phyloP scores from a whole-genome alignment of 768 basidiomycete species.

The Exidia glandulosa region DNA sequence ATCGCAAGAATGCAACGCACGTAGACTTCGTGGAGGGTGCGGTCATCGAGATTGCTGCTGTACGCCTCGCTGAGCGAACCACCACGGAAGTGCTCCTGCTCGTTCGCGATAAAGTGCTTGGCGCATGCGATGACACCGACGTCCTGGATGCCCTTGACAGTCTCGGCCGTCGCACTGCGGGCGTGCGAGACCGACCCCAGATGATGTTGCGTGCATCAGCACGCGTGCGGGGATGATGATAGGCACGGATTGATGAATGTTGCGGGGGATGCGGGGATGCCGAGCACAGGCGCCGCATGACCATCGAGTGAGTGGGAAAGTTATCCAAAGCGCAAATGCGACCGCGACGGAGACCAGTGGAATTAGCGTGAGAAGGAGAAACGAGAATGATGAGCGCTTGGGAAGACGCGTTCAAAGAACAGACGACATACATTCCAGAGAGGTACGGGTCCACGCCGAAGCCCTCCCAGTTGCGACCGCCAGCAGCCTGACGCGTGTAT shows the following conservation, averaged over 20 bases:
- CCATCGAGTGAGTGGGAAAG: no score
- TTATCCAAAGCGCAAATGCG: not conserved
- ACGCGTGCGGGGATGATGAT: not conserved
- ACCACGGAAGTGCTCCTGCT: constrained; percentile 27
- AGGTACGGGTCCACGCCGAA: constrained; percentile 87
- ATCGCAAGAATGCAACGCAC: no score
- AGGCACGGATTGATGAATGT: not conserved
- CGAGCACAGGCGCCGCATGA: no score
- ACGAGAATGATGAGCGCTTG: not conserved
- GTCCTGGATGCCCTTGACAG: constrained; percentile 69
- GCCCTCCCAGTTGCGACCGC: constrained; percentile 92
- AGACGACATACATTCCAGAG: constrained; percentile 28
- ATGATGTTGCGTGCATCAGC: not conserved
- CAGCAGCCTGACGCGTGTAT: constrained; percentile 15
- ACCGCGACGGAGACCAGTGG: not conserved
- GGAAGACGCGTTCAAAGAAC: not conserved
- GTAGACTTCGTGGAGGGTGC: constrained; percentile 70
- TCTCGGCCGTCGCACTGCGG: constrained; percentile 50
- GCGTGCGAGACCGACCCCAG: not conserved
- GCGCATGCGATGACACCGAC: constrained; percentile 79
- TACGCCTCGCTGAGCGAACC: constrained; percentile 14
- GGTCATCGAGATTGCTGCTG: constrained; percentile 65
- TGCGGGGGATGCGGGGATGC: no score
- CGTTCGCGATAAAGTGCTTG: constrained; percentile 48
- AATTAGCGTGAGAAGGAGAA: not conserved